Conservation (phyloP, 306 rosid species). For the Vachellia collinsii region DNA sequence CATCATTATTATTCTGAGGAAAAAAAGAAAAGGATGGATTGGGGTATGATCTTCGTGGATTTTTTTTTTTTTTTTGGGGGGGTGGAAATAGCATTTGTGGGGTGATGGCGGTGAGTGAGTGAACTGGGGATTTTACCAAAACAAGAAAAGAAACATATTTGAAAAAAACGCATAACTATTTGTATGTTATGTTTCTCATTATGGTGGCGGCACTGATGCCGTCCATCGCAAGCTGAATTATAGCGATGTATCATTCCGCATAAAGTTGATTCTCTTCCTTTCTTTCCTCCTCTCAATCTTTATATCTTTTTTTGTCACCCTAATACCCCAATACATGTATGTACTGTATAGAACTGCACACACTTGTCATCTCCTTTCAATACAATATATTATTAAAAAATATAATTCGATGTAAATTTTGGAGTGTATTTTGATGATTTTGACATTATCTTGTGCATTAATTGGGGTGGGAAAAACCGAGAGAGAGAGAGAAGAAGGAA, state of each 20-base stretch:
- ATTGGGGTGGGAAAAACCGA: not conserved
- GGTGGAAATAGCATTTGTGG: not conserved
- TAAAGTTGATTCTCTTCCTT: not conserved
- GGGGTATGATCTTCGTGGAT: not conserved
- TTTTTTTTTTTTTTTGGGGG: not conserved
- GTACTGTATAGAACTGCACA: not conserved
- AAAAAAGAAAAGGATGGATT: not conserved
- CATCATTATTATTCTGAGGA: not conserved
- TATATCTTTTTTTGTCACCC: not conserved
- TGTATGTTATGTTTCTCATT: not conserved
- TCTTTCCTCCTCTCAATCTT: not conserved
- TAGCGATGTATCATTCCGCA: conserved; percentile 32
- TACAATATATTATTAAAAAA: no score
- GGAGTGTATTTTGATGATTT: not conserved
- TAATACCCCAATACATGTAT: not conserved
- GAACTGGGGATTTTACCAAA: conserved; percentile 2
- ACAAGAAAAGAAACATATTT: not conserved
- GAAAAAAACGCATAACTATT: not conserved
- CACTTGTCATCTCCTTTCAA: not conserved
- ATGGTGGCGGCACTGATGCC: conserved; percentile 10
- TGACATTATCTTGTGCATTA: not conserved
- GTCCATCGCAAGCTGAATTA: not conserved
- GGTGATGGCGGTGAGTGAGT: not conserved
- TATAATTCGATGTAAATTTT: not conserved
- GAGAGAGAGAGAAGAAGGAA: not conserved